Percentiles rank a stretch among this genome's conserved stretches.
These are phyloP conservation scores for Mortierella antarctica DNA, from an alignment of 192 early-diverging fungal genomes.

Conservation along the genomic window DNA sequence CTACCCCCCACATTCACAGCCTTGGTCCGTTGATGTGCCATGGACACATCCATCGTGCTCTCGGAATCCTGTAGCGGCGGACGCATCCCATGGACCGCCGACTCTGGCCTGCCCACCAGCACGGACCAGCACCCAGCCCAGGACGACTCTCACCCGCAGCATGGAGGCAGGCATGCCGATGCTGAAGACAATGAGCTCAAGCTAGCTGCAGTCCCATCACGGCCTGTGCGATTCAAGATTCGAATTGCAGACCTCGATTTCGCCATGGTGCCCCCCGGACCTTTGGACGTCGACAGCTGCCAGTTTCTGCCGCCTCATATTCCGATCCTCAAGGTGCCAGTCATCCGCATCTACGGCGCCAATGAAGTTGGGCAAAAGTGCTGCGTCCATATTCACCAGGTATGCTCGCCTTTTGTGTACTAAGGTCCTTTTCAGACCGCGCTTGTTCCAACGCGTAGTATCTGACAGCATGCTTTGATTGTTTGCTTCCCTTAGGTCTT, in stretches of 20 bases:
- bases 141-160: background rate
- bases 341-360: constrained; percentile 85
- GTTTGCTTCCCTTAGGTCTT: constrained; percentile 57
- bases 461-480: background rate
- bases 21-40: background rate
- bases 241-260: constrained; percentile 76
- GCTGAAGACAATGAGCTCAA: background rate
- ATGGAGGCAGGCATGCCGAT: background rate
- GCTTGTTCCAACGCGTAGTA: background rate
- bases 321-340: constrained; percentile 67
- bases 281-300: constrained; percentile 42
- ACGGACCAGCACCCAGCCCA: background rate
- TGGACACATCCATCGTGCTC: constrained; percentile 17
- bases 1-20: background rate
- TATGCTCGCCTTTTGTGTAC: constrained; percentile 16
- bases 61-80: background rate
- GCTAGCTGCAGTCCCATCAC: background rate
- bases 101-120: background rate
- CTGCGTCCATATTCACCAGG: constrained; percentile 88
- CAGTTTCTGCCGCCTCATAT: constrained; percentile 56
- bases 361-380: constrained; percentile 75
- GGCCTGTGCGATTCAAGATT: constrained; percentile 45
- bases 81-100: background rate
- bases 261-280: constrained; percentile 61
- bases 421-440: no score